These are phyloP conservation scores for Suhomyces faveliae DNA, from an alignment of 805 yeast genomes.

Conservation along the genomic window DNA sequence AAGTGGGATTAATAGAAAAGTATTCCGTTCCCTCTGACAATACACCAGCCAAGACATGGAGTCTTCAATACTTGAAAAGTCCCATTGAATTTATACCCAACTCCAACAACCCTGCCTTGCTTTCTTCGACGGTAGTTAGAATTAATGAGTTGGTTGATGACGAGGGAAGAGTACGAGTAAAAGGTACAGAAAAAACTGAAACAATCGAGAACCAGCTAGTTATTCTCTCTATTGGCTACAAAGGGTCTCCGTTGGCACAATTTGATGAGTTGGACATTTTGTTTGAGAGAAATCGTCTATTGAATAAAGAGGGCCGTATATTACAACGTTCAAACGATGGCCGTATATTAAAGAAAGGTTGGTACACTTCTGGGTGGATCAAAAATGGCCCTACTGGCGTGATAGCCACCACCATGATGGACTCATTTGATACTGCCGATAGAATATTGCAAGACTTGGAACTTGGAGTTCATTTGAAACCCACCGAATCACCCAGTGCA, in stretches of 20 bases:
- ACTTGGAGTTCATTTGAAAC: constrained; percentile 22
- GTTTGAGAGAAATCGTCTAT: constrained; percentile 30
- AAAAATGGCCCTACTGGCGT: constrained; percentile 85
- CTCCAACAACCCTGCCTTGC: constrained; percentile 32
- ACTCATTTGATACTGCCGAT: constrained; percentile 73
- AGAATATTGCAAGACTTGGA: constrained; percentile 55
- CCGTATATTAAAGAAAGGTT: constrained; percentile 37
- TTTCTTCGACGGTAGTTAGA: constrained; percentile 50
- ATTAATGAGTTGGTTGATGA: constrained; percentile 46
- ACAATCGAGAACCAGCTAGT: constrained; percentile 58
- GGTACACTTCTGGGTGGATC: constrained; percentile 91
- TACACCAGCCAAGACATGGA: constrained; percentile 47
- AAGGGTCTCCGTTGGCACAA: constrained; percentile 62
- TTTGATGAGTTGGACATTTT: constrained; percentile 40
- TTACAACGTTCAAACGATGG: constrained; percentile 15
- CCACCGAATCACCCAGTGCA: constrained; percentile 8
- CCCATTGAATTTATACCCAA: constrained; percentile 56
- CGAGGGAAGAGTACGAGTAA: constrained; percentile 31
- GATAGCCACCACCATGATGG: constrained; percentile 87
- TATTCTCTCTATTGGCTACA: constrained; percentile 81
- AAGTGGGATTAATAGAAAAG: constrained; percentile 60
- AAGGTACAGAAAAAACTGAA: constrained; percentile 33
- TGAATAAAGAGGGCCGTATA: constrained; percentile 37
- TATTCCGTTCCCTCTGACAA: constrained; percentile 23
- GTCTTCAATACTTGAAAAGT: constrained; percentile 62